Conservation (phyloP, 306 rosid genomes). For the Corylus heterophylla region DNA sequence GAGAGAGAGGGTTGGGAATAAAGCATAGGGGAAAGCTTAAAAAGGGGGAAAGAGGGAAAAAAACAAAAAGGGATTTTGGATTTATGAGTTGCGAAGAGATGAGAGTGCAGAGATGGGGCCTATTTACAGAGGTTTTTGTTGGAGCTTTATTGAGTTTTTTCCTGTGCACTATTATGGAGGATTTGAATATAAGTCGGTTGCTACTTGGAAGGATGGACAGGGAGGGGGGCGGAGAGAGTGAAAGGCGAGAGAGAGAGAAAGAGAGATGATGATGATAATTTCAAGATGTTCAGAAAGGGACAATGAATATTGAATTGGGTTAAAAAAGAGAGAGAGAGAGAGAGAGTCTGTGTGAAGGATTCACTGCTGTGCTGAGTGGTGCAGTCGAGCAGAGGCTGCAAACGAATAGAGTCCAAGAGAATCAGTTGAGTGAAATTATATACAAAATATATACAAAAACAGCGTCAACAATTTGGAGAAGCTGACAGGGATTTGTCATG, state of each 20-base stretch:
- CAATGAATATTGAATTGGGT: neutral
- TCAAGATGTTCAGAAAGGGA: slow-evolving; percentile 23
- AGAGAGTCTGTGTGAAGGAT: too few species aligned
- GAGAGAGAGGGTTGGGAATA: neutral
- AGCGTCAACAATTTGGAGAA: too few species aligned
- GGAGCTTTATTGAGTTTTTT: slow-evolving; percentile 5
- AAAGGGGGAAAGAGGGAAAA: neutral
- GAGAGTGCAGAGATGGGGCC: slow-evolving; percentile 43
- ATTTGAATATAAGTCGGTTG: slow-evolving; percentile 20
- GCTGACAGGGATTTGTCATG: too few species aligned
- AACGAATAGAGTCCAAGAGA: too few species aligned
- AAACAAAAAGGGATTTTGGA: slow-evolving; percentile 47
- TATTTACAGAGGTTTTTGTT: slow-evolving; percentile 26
- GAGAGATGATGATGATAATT: slow-evolving; percentile 23
- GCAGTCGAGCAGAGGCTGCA: too few species aligned
- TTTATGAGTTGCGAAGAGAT: slow-evolving; percentile 41
- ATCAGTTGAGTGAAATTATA: too few species aligned
- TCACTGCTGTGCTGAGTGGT: too few species aligned
- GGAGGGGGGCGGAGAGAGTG: slow-evolving; percentile 26
- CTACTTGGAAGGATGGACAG: slow-evolving; percentile 14
- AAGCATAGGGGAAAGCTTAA: slow-evolving; percentile 11
- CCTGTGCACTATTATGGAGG: slow-evolving; percentile 28
- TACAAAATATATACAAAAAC: too few species aligned
- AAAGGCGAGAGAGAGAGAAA: slow-evolving; percentile 17
- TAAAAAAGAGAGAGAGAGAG: too few species aligned